Evolutionary conservation across 2,329 filamentous ascomycete genomes (phyloP).

Genomic region (Apiospora marii): DNA sequence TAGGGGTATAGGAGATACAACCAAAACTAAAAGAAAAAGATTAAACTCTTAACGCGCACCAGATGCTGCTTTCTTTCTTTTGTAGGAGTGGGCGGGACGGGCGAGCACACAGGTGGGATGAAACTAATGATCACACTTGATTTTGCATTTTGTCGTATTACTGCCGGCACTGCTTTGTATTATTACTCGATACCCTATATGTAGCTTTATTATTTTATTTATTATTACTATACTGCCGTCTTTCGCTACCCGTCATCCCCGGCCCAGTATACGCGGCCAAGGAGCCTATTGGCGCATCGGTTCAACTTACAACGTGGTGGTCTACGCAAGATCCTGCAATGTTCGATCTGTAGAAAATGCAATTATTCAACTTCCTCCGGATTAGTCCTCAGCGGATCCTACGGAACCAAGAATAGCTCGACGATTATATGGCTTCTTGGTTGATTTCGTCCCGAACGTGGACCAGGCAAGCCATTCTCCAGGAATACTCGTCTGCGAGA

Average conservation of each 20-base stretch:
- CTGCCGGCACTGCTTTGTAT: conserved; percentile 11
- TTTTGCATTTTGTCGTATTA: background rate
- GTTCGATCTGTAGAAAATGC: background rate
- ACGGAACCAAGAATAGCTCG: background rate
- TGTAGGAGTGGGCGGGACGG: too few species aligned
- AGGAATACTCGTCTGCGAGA: background rate
- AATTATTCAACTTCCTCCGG: background rate
- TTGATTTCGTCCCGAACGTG: background rate
- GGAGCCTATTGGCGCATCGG: background rate
- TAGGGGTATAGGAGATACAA: background rate
- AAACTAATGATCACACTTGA: conserved; percentile 4
- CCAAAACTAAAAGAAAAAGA: background rate
- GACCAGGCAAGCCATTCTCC: background rate
- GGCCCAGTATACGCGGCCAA: background rate
- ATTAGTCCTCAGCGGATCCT: background rate
- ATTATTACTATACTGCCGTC: background rate
- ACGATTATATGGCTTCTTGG: too few species aligned
- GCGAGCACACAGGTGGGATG: background rate
- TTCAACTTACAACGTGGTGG: too few species aligned
- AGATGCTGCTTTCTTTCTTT: background rate
- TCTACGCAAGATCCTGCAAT: background rate
- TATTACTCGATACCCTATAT: conserved; percentile 17
- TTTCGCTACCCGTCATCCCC: background rate
- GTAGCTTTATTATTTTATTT: background rate
- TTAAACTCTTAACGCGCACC: background rate